Percentiles rank a stretch among this genome's conserved stretches.
Conservation (phyloP, 2,329 filamentous ascomycete genomes). For the Pestalotiopsis sp. region DNA sequence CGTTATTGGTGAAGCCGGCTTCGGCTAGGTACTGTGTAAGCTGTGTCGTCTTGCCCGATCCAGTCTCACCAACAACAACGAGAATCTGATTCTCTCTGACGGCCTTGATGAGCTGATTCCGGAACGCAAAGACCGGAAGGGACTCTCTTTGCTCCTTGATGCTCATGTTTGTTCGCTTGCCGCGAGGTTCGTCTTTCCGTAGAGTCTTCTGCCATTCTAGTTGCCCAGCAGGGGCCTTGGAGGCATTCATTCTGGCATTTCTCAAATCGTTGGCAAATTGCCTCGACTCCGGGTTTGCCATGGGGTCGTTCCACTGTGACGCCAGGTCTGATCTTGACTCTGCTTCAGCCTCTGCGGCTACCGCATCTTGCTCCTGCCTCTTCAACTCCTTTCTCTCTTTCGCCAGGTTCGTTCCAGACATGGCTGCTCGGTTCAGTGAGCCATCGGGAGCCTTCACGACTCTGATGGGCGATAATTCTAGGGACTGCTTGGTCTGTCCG, state of each 20-base stretch:
- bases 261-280: slow-evolving; percentile 89
- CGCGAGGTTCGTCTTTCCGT: slow-evolving; percentile 77
- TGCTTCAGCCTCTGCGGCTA: slow-evolving; percentile 71
- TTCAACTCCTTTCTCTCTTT: slow-evolving; percentile 89
- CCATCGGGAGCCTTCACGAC: slow-evolving; percentile 97
- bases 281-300: slow-evolving; percentile 82
- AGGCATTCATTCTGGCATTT: slow-evolving; percentile 60
- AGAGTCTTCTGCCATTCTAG: slow-evolving; percentile 93
- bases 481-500: slow-evolving; percentile 93
- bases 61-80: slow-evolving; percentile 96
- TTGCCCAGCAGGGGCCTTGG: slow-evolving; percentile 63
- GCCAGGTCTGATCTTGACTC: slow-evolving; percentile 79
- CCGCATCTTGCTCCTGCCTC: slow-evolving; percentile 83
- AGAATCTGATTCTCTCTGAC: slow-evolving; percentile 86
- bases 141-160: slow-evolving; percentile 95
- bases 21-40: slow-evolving; percentile 94
- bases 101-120: slow-evolving; percentile 84
- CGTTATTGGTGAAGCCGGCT: slow-evolving; percentile 82
- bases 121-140: slow-evolving; percentile 86
- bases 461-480: slow-evolving; percentile 92
- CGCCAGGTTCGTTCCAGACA: slow-evolving; percentile 85
- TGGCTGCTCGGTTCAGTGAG: slow-evolving; percentile 95
- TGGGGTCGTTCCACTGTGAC: slow-evolving; percentile 95
- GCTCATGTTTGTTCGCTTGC: slow-evolving; percentile 84
- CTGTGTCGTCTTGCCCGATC: slow-evolving; percentile 96